A percentile compares a stretch with the other conserved stretches of the same genome.
These are phyloP conservation scores for Mentha longifolia DNA, from an alignment of 257 asterid genomes.

Conservation along the genomic window DNA sequence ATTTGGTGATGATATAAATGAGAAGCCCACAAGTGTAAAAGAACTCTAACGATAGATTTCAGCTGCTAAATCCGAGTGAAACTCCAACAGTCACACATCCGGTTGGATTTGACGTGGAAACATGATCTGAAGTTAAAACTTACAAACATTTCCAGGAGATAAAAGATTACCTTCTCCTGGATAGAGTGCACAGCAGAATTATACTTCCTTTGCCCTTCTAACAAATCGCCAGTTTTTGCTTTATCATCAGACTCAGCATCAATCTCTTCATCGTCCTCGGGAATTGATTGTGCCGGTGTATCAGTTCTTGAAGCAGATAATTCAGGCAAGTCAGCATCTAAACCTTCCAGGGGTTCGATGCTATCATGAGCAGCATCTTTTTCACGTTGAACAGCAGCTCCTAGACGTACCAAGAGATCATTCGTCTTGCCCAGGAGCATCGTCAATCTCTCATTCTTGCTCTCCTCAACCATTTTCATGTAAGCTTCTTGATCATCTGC, in stretches of 20 bases:
- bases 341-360: slow-evolving; percentile 62
- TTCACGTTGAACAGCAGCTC: slow-evolving; percentile 99
- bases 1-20: slow-evolving; percentile 2
- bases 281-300: slow-evolving; percentile 75
- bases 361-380: slow-evolving; percentile 93
- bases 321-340: slow-evolving; percentile 60
- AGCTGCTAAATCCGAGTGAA: background rate
- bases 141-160: background rate
- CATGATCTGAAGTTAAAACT: slow-evolving; percentile 11
- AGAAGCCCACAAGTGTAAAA: background rate
- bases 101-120: slow-evolving; percentile 4
- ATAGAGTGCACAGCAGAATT: slow-evolving; percentile 97
- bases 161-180: slow-evolving; percentile 84
- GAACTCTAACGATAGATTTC: background rate
- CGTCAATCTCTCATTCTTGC: slow-evolving; percentile 93
- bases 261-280: slow-evolving; percentile 75
- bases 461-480: slow-evolving; percentile 99
- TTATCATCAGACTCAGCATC: slow-evolving; percentile 59
- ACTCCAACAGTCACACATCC: slow-evolving; percentile 13
- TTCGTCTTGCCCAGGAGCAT: slow-evolving; percentile 98
- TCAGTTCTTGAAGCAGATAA: slow-evolving; percentile 62
- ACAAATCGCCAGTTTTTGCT: slow-evolving; percentile 78
- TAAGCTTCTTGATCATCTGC: slow-evolving; percentile 99
- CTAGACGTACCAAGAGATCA: slow-evolving; percentile 85
- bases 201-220: slow-evolving; percentile 97